These are phyloP conservation scores for Saccharomyces hybrid DNA, from an alignment of 1,139 yeast species.

Conservation along the genomic window DNA sequence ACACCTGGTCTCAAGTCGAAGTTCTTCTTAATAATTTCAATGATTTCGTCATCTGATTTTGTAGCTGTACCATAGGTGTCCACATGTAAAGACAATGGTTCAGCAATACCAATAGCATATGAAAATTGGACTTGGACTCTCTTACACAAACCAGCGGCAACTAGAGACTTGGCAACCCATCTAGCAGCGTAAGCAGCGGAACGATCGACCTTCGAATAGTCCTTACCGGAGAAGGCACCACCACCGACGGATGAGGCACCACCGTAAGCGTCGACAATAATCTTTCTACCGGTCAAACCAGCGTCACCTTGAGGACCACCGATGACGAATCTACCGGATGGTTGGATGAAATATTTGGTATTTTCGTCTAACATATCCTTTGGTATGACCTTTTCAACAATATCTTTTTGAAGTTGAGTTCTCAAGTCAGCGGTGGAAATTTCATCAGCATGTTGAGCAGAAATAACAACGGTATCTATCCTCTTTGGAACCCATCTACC, in stretches of 20 bases:
- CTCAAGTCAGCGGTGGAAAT: slow-evolving; percentile 91
- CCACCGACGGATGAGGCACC: slow-evolving; percentile 99
- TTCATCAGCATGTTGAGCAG: slow-evolving; percentile 96
- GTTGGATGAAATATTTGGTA: slow-evolving; percentile 97
- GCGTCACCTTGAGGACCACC: slow-evolving; percentile 99
- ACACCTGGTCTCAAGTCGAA: slow-evolving; percentile 99
- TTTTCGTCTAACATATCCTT: slow-evolving; percentile 83
- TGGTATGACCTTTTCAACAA: slow-evolving; percentile 89
- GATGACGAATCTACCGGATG: slow-evolving; percentile 98
- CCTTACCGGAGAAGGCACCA: slow-evolving; percentile 99
- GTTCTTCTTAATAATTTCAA: slow-evolving; percentile 82
- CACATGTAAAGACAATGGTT: slow-evolving; percentile 94
- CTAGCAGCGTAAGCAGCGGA: slow-evolving; percentile 99
- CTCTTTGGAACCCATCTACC: slow-evolving; percentile 95
- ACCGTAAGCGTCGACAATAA: slow-evolving; percentile 98
- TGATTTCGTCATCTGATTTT: slow-evolving; percentile 81
- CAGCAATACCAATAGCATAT: slow-evolving; percentile 99
- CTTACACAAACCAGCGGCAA: slow-evolving; percentile 88
- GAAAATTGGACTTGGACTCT: slow-evolving; percentile 98
- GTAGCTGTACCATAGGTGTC: slow-evolving; percentile 97
- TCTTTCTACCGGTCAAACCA: slow-evolving; percentile 98
- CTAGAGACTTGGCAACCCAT: slow-evolving; percentile 99
- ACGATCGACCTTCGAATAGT: slow-evolving; percentile 99
- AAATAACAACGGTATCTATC: slow-evolving; percentile 95
- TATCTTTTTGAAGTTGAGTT: slow-evolving; percentile 63